Conservation (phyloP, 108 stramenopile species). For the Pseudonitzschia multistriata region DNA sequence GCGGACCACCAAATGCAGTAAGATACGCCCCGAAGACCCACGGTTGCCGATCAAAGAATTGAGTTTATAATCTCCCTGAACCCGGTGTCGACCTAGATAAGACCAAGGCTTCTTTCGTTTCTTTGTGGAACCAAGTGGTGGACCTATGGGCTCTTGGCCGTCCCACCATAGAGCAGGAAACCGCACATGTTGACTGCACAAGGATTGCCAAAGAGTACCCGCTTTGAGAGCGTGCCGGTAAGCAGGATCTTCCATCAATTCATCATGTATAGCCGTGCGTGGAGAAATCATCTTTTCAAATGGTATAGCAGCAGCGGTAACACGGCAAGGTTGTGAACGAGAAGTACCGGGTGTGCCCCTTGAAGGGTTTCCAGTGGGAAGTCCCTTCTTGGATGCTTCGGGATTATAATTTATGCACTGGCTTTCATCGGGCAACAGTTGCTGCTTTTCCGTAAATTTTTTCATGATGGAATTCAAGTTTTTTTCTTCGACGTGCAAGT, state of each 20-base stretch:
- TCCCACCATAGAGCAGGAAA: slow-evolving; percentile 73
- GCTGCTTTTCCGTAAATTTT: slow-evolving; percentile 1
- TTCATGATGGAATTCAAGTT: background rate
- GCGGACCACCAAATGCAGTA: slow-evolving; percentile 70
- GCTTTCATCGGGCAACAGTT: no score
- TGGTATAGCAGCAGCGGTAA: slow-evolving; percentile 6
- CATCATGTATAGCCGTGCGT: background rate
- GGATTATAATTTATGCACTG: background rate
- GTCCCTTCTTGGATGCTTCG: background rate
- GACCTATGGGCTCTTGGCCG: slow-evolving; percentile 35
- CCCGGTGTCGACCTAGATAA: slow-evolving; percentile 64
- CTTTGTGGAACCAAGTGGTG: slow-evolving; percentile 34
- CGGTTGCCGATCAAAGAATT: slow-evolving; percentile 50
- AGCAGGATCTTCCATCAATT: slow-evolving; percentile 31
- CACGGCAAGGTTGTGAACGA: no score
- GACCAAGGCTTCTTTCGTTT: slow-evolving; percentile 45
- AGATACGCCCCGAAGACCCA: slow-evolving; percentile 61
- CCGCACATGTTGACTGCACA: slow-evolving; percentile 78
- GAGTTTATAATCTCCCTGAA: slow-evolving; percentile 55
- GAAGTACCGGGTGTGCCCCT: no score
- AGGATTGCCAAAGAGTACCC: slow-evolving; percentile 72
- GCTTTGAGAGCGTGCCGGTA: slow-evolving; percentile 64
- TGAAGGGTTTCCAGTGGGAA: no score
- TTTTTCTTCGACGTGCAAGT: slow-evolving; percentile 1
- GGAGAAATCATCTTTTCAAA: slow-evolving; percentile 7